Conservation (phyloP, 2,329 filamentous ascomycete genomes). For the Claviceps capensis region DNA sequence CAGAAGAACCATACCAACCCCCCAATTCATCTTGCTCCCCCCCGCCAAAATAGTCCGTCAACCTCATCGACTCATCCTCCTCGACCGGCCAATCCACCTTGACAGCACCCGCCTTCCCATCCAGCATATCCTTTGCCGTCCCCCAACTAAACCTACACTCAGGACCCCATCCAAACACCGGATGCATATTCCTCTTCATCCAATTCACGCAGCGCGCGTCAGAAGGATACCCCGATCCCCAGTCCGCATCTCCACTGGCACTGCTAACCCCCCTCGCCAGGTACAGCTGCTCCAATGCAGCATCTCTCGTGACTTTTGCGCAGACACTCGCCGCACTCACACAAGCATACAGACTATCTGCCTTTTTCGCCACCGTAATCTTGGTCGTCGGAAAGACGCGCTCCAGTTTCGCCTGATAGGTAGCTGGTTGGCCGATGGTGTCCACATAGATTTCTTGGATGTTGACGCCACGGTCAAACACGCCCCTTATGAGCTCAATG, state of each 20-base stretch:
- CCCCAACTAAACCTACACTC: constrained; percentile 95
- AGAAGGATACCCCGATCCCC: constrained; percentile 91
- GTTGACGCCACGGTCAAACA: constrained; percentile 67
- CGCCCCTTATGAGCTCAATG: constrained; percentile 62
- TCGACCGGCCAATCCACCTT: constrained; percentile 75
- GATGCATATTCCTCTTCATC: constrained; percentile 79
- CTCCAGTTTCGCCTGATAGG: constrained; percentile 77
- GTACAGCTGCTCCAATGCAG: constrained; percentile 70
- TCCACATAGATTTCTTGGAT: constrained; percentile 87
- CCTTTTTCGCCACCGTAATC: constrained; percentile 77
- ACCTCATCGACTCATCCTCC: constrained; percentile 52
- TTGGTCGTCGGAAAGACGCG: constrained; percentile 65
- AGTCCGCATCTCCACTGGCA: constrained; percentile 30
- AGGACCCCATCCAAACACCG: constrained; percentile 85
- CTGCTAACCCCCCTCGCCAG: constrained; percentile 24
- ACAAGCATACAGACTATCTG: constrained; percentile 81
- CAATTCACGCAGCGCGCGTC: constrained; percentile 70
- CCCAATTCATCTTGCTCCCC: constrained; percentile 51
- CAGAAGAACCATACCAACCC: constrained; percentile 70
- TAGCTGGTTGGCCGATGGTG: constrained; percentile 70
- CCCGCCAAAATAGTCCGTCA: constrained; percentile 62
- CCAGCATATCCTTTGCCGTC: constrained; percentile 85
- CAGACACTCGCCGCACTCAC: constrained; percentile 90
- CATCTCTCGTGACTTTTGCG: constrained; percentile 91
- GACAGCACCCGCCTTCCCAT: constrained; percentile 52